Evolutionary conservation across 164 flowering plant genomes (phyloP), one percentile per base, ranked within the genome.

Genomic region (Vitis rotundifolia): DNA sequence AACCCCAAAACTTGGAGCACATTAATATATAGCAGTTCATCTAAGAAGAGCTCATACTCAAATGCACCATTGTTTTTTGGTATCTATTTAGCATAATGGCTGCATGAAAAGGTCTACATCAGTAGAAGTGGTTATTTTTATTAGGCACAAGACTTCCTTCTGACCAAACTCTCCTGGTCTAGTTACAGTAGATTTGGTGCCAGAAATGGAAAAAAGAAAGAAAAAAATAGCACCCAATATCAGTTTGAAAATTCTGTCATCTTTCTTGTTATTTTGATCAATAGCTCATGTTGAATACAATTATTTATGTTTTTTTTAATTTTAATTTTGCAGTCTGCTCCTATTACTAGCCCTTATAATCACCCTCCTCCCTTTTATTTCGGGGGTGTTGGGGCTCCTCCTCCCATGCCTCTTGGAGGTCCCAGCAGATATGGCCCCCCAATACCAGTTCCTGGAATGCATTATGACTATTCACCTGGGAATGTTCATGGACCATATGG

Each of bases 371-470:
- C 84, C 11, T 68, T 69, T 59, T 80, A 80, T 78, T 67, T 78
- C 51, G 84, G 86, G 67, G 84, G 82, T 16, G 71, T 72, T 57
- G 82, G 77, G 49, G 84, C 71, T 64, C 77, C 78, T 22, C 76
- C 77, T 70, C 78, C 74, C 47, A 19, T 78, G 73, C 82, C 80
- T 11, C 69, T 75, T 65, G 77, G 81, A 59, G 65, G 75, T 18
- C 66, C 84, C 7, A 61, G 68, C 62, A 68, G 78, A 31, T 81
- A 81, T 67, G 82, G 75, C 7, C 74, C 79, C 28, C 79, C 79
- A 48, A 48, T 79, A 54, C 73, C 79, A 56, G 63, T 67, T 16
- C 47, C 83, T 70, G 82, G 78, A 37, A 37, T 74, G 70, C 82
- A 47, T 29, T 78, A 76, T 68, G 77, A 81, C 67, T 75, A 78